phyloP scores from a whole-genome alignment of 2,329 filamentous ascomycete genomes.

The Nigrograna mackinnonii region DNA sequence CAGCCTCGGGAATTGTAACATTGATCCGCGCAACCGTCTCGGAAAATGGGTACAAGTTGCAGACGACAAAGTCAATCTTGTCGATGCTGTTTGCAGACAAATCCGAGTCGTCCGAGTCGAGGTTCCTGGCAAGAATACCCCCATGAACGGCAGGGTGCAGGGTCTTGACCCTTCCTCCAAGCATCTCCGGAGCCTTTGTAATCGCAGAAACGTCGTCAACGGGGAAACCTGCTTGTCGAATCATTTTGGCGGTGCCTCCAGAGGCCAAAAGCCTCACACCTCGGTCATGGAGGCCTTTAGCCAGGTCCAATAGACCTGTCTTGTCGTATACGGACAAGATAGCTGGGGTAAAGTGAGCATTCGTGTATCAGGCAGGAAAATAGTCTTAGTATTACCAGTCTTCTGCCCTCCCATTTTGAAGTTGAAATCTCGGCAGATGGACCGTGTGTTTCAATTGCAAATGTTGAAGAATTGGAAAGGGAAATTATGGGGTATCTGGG shows the following conservation, averaged over 20 bases:
- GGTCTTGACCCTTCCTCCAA: conserved; percentile 90
- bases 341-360: conserved; percentile 61
- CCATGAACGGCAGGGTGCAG: conserved; percentile 86
- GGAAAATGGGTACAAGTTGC: conserved; percentile 99
- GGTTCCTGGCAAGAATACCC: conserved; percentile 89
- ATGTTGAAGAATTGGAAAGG: too few species aligned
- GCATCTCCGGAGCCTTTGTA: conserved; percentile 93
- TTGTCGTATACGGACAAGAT: conserved; percentile 99
- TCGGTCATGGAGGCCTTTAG: conserved; percentile 41
- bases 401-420: conserved; percentile 39
- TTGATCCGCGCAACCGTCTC: conserved; percentile 97
- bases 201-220: conserved; percentile 99
- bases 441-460: too few species aligned
- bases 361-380: too few species aligned
- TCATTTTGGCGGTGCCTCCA: conserved; percentile 93
- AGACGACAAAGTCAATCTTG: conserved; percentile 61
- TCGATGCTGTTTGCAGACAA: conserved; percentile 59
- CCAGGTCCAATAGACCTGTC: conserved; percentile 62
- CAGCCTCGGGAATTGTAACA: conserved; percentile 93
- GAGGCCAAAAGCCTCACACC: conserved; percentile 74
- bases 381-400: too few species aligned
- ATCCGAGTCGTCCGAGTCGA: conserved; percentile 95
- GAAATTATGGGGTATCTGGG: conserved; percentile 14
- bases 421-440: too few species aligned
- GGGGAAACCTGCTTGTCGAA: conserved; percentile 91